These are phyloP conservation scores for Trichoderma harzianum DNA, from an alignment of 2,329 filamentous ascomycete species.

Conservation along the genomic window DNA sequence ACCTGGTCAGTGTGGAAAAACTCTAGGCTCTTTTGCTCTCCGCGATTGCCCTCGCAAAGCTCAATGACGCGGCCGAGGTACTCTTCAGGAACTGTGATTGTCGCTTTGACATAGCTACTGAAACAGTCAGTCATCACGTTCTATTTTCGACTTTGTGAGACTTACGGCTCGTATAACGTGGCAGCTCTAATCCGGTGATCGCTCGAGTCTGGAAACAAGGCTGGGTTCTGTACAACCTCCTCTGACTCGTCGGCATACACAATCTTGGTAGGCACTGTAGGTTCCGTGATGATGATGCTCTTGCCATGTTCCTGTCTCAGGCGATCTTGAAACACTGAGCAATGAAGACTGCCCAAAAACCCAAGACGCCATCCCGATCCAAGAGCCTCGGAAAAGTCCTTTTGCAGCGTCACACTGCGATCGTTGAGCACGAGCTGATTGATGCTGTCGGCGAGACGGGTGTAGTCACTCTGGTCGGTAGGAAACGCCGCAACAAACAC, in stretches of 20 bases:
- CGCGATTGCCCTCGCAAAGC: slow-evolving; percentile 85
- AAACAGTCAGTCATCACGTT: background rate
- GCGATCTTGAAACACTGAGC: slow-evolving; percentile 97
- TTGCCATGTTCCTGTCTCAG: slow-evolving; percentile 90
- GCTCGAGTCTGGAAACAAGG: slow-evolving; percentile 74
- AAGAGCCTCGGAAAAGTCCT: slow-evolving; percentile 90
- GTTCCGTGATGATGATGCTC: slow-evolving; percentile 94
- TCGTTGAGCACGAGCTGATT: slow-evolving; percentile 92
- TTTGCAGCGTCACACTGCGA: slow-evolving; percentile 87
- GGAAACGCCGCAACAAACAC: slow-evolving; percentile 97
- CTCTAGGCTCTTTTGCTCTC: slow-evolving; percentile 79
- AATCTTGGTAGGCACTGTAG: slow-evolving; percentile 88
- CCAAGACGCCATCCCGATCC: slow-evolving; percentile 92
- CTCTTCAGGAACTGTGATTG: slow-evolving; percentile 87
- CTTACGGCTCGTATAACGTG: slow-evolving; percentile 50
- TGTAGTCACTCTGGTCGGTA: slow-evolving; percentile 83
- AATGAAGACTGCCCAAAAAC: slow-evolving; percentile 94
- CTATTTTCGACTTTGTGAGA: background rate
- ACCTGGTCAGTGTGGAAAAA: slow-evolving; percentile 93
- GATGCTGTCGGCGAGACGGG: slow-evolving; percentile 87
- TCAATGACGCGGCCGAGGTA: slow-evolving; percentile 94
- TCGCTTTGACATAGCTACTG: slow-evolving; percentile 66
- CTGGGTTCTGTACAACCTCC: slow-evolving; percentile 77
- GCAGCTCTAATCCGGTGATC: slow-evolving; percentile 44
- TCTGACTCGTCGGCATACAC: slow-evolving; percentile 74